These are phyloP conservation scores for Leccinum rimulosum DNA, from an alignment of 768 basidiomycete genomes.

Conservation along the genomic window DNA sequence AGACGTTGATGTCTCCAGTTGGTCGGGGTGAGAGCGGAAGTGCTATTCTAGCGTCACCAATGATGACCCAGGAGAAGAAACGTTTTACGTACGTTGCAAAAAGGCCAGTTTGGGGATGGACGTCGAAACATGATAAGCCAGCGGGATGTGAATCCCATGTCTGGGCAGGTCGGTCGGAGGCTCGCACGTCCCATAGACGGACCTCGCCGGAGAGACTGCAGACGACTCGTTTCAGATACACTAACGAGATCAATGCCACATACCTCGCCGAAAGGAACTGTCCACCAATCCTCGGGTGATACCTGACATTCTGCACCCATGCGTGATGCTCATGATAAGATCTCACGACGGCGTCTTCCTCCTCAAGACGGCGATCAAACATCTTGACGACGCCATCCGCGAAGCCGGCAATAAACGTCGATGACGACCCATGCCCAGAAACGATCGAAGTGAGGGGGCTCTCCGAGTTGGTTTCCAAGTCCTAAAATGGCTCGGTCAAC, in stretches of 20 bases:
- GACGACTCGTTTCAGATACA: neutral
- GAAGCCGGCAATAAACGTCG: slow-evolving; percentile 86
- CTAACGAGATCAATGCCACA: slow-evolving; percentile 15
- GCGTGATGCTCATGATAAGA: slow-evolving; percentile 75
- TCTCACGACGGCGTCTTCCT: slow-evolving; percentile 79
- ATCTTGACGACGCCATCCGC: slow-evolving; percentile 88
- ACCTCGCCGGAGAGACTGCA: slow-evolving; percentile 84
- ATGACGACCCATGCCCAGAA: slow-evolving; percentile 72
- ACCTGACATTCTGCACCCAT: slow-evolving; percentile 90
- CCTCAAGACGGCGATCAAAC: slow-evolving; percentile 87
- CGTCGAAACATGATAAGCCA: slow-evolving; percentile 83
- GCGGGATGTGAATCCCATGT: slow-evolving; percentile 64
- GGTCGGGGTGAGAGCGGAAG: slow-evolving; percentile 57
- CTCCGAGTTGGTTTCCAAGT: slow-evolving; percentile 85
- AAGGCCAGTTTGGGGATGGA: slow-evolving; percentile 78
- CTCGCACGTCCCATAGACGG: slow-evolving; percentile 87
- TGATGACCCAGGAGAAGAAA: neutral
- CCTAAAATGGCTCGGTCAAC: slow-evolving; percentile 44
- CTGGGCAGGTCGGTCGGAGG: slow-evolving; percentile 52
- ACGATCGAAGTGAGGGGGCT: slow-evolving; percentile 85
- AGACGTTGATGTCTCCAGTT: slow-evolving; percentile 69
- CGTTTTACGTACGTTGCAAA: slow-evolving; percentile 71
- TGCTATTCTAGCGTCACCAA: slow-evolving; percentile 34
- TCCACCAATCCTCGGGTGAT: slow-evolving; percentile 65
- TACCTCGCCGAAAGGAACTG: slow-evolving; percentile 89